Conservation (phyloP, 768 basidiomycete species). For the Goffeauzyma gilvescens region DNA sequence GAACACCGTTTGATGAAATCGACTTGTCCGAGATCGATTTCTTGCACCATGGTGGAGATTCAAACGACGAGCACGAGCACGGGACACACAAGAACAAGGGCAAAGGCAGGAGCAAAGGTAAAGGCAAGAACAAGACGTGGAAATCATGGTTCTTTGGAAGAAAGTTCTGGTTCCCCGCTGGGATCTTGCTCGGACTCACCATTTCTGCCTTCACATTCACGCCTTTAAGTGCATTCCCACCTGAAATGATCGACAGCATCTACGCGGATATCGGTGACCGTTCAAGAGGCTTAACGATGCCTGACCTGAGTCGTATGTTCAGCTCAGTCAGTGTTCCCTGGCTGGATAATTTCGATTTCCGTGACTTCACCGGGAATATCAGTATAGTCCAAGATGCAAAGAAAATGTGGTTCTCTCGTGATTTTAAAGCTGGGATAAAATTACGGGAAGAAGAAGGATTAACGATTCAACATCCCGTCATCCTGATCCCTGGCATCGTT, state of each 20-base stretch:
- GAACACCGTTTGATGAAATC: constrained; percentile 28
- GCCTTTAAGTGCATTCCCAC: constrained; percentile 2
- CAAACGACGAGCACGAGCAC: too few species aligned
- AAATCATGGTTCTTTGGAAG: constrained; percentile 22
- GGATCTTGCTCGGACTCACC: constrained; percentile 18
- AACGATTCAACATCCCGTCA: constrained; percentile 53
- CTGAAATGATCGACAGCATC: constrained; percentile 3
- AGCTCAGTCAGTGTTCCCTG: too few species aligned
- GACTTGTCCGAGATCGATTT: constrained; percentile 9
- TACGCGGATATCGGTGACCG: neutral
- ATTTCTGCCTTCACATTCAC: constrained; percentile 14
- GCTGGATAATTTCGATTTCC: constrained; percentile 15
- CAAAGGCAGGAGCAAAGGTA: neutral
- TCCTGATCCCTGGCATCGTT: constrained; percentile 76
- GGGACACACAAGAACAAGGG: too few species aligned
- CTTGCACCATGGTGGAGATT: neutral
- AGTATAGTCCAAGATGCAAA: constrained; percentile 24
- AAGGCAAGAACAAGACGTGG: constrained; percentile 11
- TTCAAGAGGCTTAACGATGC: neutral
- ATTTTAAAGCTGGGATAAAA: constrained; percentile 28
- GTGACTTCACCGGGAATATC: constrained; percentile 23
- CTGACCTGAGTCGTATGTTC: too few species aligned
- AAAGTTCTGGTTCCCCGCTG: constrained; percentile 19
- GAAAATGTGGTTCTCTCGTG: constrained; percentile 24
- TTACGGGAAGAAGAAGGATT: constrained; percentile 21